Evolutionary conservation across 306 rosid species (phyloP).

Genomic region (Prunus salicina): DNA sequence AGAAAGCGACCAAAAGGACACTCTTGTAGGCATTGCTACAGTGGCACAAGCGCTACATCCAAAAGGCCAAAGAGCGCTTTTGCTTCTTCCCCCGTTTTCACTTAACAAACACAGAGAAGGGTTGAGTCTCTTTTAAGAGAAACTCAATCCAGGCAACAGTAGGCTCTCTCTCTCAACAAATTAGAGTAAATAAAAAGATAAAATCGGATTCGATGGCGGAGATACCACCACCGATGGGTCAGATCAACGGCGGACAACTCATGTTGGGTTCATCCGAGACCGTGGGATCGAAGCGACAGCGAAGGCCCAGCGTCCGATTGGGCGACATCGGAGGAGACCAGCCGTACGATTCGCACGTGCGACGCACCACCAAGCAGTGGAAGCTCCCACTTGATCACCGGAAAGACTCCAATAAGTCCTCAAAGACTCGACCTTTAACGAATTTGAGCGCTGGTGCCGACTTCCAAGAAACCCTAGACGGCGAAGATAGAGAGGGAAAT

Average conservation of each 20-base stretch:
- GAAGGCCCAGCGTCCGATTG: slow-evolving; percentile 87
- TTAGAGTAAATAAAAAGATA: neutral
- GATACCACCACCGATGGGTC: slow-evolving; percentile 60
- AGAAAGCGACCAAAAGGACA: slow-evolving; percentile 10
- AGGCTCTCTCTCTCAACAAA: neutral
- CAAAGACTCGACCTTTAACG: slow-evolving; percentile 79
- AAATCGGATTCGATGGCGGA: slow-evolving; percentile 53
- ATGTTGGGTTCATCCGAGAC: slow-evolving; percentile 48
- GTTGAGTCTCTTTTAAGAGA: neutral
- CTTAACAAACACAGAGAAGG: neutral
- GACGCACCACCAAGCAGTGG: slow-evolving; percentile 71
- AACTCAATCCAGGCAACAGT: neutral
- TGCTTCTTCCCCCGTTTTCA: neutral
- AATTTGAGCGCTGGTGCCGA: slow-evolving; percentile 54
- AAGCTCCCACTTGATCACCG: slow-evolving; percentile 44
- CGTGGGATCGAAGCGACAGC: slow-evolving; percentile 74
- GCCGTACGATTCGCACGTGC: slow-evolving; percentile 64
- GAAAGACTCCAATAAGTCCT: slow-evolving; percentile 53
- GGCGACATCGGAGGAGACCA: slow-evolving; percentile 97
- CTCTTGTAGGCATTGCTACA: neutral
- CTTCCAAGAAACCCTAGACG: slow-evolving; percentile 60
- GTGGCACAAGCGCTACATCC: neutral
- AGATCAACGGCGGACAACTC: slow-evolving; percentile 49
- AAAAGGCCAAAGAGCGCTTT: neutral
- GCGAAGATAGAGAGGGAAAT: slow-evolving; percentile 56